These are phyloP conservation scores for Leavenworthia alabamica DNA, from an alignment of 345 rosid genomes.

Conservation along the genomic window DNA sequence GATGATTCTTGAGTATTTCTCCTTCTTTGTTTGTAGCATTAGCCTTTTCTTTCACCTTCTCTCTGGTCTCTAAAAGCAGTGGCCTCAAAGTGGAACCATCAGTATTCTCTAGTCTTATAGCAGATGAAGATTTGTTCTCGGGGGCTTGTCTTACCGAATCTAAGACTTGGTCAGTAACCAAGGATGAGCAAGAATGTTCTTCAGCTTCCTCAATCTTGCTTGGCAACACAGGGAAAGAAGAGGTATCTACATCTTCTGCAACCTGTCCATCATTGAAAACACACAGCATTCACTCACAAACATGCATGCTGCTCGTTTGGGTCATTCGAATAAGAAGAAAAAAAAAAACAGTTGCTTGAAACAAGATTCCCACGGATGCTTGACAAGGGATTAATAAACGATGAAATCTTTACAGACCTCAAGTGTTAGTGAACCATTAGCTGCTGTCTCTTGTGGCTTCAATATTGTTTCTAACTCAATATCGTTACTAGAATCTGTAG, in stretches of 20 bases:
- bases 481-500: conserved; percentile 18
- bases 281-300: not conserved
- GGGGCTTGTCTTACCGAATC: conserved; percentile 28
- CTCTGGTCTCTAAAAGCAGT: not conserved
- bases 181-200: conserved; percentile 35
- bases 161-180: conserved; percentile 25
- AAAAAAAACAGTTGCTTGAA: not conserved
- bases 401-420: conserved; percentile 27
- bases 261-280: conserved; percentile 29
- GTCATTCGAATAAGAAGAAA: not conserved
- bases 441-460: conserved; percentile 31
- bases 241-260: conserved; percentile 26
- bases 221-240: conserved; percentile 20
- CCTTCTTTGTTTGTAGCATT: conserved; percentile 26
- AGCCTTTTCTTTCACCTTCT: conserved; percentile 12
- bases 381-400: not conserved
- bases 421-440: conserved; percentile 21
- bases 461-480: conserved; percentile 10
- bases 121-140: conserved; percentile 11
- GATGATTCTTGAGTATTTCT: conserved; percentile 24
- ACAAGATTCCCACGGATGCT: not conserved
- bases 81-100: conserved; percentile 10
- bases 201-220: conserved; percentile 29
- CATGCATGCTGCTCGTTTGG: not conserved
- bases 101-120: conserved; percentile 14